Base-by-base conservation (phyloP, 108 stramenopile species). In the Seminavis robusta region DNA sequence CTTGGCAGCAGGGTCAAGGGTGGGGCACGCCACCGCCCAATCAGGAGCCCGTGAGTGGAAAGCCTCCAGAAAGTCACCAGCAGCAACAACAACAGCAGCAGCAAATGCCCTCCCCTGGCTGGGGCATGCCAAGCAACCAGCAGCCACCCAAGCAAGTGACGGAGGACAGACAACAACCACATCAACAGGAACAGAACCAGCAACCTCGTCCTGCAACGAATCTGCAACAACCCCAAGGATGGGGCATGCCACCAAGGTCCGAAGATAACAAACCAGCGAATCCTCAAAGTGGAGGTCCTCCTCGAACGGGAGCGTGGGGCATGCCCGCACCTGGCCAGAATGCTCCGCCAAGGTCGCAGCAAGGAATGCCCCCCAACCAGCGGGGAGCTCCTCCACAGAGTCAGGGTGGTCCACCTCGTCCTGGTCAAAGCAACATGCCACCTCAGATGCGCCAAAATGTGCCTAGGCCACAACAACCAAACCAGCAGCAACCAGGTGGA, bases 191-290 rank as follows among this genome's bases (percentile, higher is more conserved):
- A 17, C 34, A 36, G 52, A 30, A 39, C 44, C 57, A 21, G 17
- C 57, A 59, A 47, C 23, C 24, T 16, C 41, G 26, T 46, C 58
- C 44, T 47, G 11, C 44, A n/a, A n/a, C n/a, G n/a, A n/a, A n/a
- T n/a, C n/a, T n/a, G n/a, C n/a, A n/a, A 27, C 47, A 30, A 33
- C 46, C 45, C 1, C 13, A 2, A 10, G 58, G 58, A 24, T 65
- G 64, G 64, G 64, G 64, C 20, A 20, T 63, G 43, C 62, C 56
- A 28, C 42, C 26, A 32, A 45, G 33, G 30, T 16, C 33, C 10
- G 60, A 50, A 25, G 48, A 54, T 17, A n/a, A 55, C 33, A 29
- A 45, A 17, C 40, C 40, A 25, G 34, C 43, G 43, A 31, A 33
- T 5, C 50, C 23, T 33, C 9, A 15, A 29, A 34, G 19, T 38